These are phyloP conservation scores for Amoebophrya sp. DNA, from an alignment of 169 alveolate genomes.

Conservation along the genomic window DNA sequence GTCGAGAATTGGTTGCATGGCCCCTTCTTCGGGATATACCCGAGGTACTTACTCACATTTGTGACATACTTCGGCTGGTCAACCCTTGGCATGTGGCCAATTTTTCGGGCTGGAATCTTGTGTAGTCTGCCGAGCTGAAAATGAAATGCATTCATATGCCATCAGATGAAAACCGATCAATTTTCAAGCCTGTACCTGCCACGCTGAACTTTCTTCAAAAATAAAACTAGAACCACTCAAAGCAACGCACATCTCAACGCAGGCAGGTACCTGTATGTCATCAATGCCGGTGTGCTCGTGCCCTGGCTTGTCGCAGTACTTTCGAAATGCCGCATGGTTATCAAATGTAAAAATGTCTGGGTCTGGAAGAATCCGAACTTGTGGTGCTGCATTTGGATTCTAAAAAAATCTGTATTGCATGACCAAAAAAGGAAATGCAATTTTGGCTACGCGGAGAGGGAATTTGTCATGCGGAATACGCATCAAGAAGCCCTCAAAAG, in stretches of 20 bases:
- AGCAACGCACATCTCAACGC: no score
- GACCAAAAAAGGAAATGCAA: no score
- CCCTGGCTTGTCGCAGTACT: not conserved
- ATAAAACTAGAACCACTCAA: no score
- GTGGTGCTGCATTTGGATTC: no score
- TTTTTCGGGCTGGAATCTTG: not conserved
- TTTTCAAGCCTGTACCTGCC: no score
- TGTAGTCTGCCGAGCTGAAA: not conserved
- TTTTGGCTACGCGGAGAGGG: no score
- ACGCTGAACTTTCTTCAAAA: no score
- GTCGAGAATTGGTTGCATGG: not conserved
- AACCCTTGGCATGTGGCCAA: not conserved
- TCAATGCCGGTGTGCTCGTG: not conserved
- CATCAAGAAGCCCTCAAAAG: no score
- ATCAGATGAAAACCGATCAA: not conserved
- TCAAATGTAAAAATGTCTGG: no score
- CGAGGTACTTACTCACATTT: not conserved
- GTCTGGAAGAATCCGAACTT: no score
- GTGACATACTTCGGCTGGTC: conserved; percentile 22
- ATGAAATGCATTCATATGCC: not conserved
- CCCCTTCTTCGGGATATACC: not conserved
- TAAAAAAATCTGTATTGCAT: no score
- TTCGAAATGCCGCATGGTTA: not conserved
- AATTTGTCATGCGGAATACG: no score
- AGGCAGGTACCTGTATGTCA: not conserved